Base-by-base conservation (phyloP, 345 rosid species). In the Euphorbia peplus region DNA sequence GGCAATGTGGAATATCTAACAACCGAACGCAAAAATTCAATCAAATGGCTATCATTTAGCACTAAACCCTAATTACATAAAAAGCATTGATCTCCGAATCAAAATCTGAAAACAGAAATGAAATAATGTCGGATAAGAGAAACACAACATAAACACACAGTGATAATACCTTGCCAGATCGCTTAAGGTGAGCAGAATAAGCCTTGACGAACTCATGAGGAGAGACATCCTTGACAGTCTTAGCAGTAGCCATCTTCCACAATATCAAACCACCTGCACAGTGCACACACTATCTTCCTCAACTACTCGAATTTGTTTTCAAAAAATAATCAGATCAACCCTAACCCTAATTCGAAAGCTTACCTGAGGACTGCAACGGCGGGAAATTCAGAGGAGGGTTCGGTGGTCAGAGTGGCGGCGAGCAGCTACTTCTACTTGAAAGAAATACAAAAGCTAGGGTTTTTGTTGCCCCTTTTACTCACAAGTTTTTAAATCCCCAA, bases 181-280 rank as follows among this genome's bases (percentile, higher is more conserved):
- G 90, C 80, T 91, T 91, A 79, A 91, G 95, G 72, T 89, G 91
- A 22, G 88, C 85, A 24, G 95, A 83, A 42, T 89, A 91, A 41
- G 95, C 97, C 78, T 84, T 91, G 0, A 87, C 92, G 70, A 91
- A 91, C 63, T 89, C 95, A 72, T 89, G 95, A 46, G 97, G 90
- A 2, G 93, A 89, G 55, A 91, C 95, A 44, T 91, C 97, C 68
- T 91, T 91, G 9, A 91, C 95, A 6, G 86, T 83, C 69, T 54
- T 81, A 14, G 83, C 73, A 0, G 80, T 46, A 54, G 72, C 83
- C 81, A 77, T 77, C 4, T 59, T 71, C 11, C 30, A 44, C 18
- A 8, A 5, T 12, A 44, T 16, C 50, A 1, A 44, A 44, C 18
- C 12, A 44, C 50, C 50, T 2, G 50, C 1, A 44, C 4, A 18